These are phyloP conservation scores for Boletus pseudo-olivaceus DNA, from an alignment of 768 basidiomycete genomes.

Conservation along the genomic window DNA sequence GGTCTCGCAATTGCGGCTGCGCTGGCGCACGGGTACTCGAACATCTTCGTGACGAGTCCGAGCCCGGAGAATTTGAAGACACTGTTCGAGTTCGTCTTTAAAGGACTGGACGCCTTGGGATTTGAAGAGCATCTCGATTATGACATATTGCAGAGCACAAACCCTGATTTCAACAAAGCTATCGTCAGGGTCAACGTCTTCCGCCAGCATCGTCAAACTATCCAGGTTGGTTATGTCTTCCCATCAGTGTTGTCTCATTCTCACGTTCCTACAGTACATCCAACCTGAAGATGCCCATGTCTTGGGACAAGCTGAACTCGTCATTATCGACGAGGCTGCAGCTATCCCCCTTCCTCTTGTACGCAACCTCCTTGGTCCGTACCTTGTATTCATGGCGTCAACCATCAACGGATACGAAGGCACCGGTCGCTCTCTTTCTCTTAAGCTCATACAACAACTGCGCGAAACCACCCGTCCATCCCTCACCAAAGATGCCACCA, in stretches of 20 bases:
- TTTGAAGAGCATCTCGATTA: slow-evolving; percentile 99
- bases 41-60: slow-evolving; percentile 97
- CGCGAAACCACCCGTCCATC: slow-evolving; percentile 87
- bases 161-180: slow-evolving; percentile 90
- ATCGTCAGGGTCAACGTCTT: slow-evolving; percentile 96
- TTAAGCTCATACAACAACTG: slow-evolving; percentile 96
- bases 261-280: slow-evolving; percentile 69
- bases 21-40: slow-evolving; percentile 89
- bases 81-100: slow-evolving; percentile 96
- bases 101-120: slow-evolving; percentile 89
- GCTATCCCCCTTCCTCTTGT: slow-evolving; percentile 97
- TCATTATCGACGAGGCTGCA: slow-evolving; percentile 98
- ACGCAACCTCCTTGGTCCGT: slow-evolving; percentile 89
- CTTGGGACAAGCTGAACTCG: slow-evolving; percentile 93
- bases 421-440: slow-evolving; percentile 95
- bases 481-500: slow-evolving; percentile 55
- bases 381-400: slow-evolving; percentile 98
- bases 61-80: slow-evolving; percentile 98
- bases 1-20: slow-evolving; percentile 93
- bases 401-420: slow-evolving; percentile 99
- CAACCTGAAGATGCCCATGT: slow-evolving; percentile 98
- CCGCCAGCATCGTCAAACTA: slow-evolving; percentile 90
- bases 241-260: background rate
- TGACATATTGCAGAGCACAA: slow-evolving; percentile 93
- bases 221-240: slow-evolving; percentile 62